A percentile compares a stretch with the other conserved stretches of the same genome.
Evolutionary conservation across 441 rosid genomes (phyloP).

Genomic region (Corymbia calophylla): DNA sequence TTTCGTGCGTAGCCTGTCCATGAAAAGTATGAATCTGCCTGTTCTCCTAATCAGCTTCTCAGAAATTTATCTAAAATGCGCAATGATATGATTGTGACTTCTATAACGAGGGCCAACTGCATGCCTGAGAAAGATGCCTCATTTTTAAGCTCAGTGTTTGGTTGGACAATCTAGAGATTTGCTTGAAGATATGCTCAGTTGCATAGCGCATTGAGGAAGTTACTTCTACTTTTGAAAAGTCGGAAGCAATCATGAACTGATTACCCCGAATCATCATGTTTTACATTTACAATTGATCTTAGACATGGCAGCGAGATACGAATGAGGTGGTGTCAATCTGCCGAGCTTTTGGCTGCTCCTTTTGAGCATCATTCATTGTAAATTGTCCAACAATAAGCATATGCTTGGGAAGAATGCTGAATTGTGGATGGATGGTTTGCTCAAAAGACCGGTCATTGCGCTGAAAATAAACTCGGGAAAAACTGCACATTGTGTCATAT

Average conservation of each 20-base stretch:
- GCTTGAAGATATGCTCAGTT: background rate
- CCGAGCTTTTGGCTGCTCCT: background rate
- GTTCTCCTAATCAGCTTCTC: background rate
- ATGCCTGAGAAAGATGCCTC: background rate
- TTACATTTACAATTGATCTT: background rate
- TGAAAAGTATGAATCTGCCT: too few species aligned
- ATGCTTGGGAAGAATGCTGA: background rate
- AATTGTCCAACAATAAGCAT: background rate
- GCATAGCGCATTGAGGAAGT: background rate
- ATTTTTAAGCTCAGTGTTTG: background rate
- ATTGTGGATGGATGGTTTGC: background rate
- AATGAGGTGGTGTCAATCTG: background rate
- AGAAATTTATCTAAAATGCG: background rate
- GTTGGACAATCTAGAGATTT: background rate
- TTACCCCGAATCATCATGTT: rapidly evolving
- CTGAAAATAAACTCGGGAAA: too few species aligned
- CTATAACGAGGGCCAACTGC: background rate
- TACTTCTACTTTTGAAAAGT: background rate
- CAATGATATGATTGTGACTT: background rate
- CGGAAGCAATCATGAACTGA: background rate
- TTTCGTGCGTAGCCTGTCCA: rapidly evolving
- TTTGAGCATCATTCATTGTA: background rate
- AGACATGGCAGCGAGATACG: rapidly evolving
- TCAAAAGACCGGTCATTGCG: background rate
- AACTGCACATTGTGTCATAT: too few species aligned